Evolutionary conservation across 169 alveolate species (phyloP), one percentile per base, ranked within the genome.

Genomic region (Plasmodium gallinaceum): DNA sequence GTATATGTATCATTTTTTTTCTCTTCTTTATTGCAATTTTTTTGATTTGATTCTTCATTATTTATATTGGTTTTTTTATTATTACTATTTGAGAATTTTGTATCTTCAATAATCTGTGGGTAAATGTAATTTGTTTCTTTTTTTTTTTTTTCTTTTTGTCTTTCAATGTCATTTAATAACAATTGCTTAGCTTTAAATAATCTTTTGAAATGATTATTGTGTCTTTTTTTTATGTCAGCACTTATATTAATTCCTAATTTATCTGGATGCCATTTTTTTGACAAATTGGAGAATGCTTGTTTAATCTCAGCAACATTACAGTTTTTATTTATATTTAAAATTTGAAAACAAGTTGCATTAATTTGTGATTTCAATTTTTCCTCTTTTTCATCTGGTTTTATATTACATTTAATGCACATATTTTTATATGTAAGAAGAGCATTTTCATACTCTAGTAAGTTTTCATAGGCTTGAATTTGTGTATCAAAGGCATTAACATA

Each of bases 261-360:
- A 68, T 94, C 96, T 6, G 96, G 96, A 74, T 94, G 96, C 96
- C 96, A 94, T 57, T 86, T 88, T 45, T 94, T 94, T 37, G 95
- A 94, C 10, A 94, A 73, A 22, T 83, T 62, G 16, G 93, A 92
- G 75, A 94, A 94, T 42, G 95, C 95, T 58, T 91, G 95, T 54
- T 92, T 92, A 39, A 94, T 94, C 22, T 92, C 94, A n/a, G 88
- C 16, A 10, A 88, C 91, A 24, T 89, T 54, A 8, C 94, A 92
- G 45, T 88, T 66, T 48, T 58, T 94, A 26, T 90, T 87, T 1
- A 94, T 37, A 26, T 90, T 92, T 62, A 94, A 52, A 22, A 94
- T 72, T 74, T 94, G 96, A 80, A 94, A 94, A 48, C 88, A 73
- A 0, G 96, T 94, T 45, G 96, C 96, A 24, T 92, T 92, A 0